Evolutionary conservation across 2,329 filamentous ascomycete species (phyloP), one percentile per base, ranked within the genome.

Genomic region (Sporothrix mexicana): DNA sequence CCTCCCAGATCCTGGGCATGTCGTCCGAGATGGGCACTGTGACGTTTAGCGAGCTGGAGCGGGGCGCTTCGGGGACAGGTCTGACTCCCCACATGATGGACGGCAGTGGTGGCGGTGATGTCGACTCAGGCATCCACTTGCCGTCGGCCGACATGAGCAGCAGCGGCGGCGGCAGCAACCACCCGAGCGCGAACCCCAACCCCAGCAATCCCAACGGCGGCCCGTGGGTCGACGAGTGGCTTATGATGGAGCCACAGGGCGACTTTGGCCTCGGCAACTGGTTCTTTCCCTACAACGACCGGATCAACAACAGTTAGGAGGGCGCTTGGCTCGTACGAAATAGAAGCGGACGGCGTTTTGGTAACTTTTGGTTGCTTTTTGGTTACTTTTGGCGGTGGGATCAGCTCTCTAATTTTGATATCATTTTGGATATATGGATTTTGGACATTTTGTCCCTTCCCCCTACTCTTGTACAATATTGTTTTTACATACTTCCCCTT

Each of bases 231-330:
- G 73, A 75, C 45, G 72, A 76, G 10, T 74, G 73, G 69, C 66
- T 72, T 13, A 45, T 73, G 53, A 45, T 73, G 47, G 71, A 73
- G 23, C 67, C 72, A 17, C 72, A 66, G 47, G 72, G 57, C 36
- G 73, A 74, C 9, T 73, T 74, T 71, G 73, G 68, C 9, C 57
- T 70, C 8, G 59, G 55, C 43, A 76, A 73, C 71, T 76, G 73
- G 73, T 74, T 76, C 41, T 76, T 73, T 43, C 74, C 74, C 0
- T 73, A 69, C 53, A 75, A 75, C 70, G 73, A 75, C 53, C 70
- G 53, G 15, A 72, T 75, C 23, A 55, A 73, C 51, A 70, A 55
- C 49, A 49, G 49, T 23, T 73, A 36, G n/a, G 57, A 17, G 15
- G 25, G 41, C 8, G 15, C 10, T 10, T 23, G 25, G 57, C 15